Percentiles rank a stretch among this genome's conserved stretches.
Conservation (phyloP, 495 filamentous ascomycete genomes). For the Thermochaetoides thermophila region DNA sequence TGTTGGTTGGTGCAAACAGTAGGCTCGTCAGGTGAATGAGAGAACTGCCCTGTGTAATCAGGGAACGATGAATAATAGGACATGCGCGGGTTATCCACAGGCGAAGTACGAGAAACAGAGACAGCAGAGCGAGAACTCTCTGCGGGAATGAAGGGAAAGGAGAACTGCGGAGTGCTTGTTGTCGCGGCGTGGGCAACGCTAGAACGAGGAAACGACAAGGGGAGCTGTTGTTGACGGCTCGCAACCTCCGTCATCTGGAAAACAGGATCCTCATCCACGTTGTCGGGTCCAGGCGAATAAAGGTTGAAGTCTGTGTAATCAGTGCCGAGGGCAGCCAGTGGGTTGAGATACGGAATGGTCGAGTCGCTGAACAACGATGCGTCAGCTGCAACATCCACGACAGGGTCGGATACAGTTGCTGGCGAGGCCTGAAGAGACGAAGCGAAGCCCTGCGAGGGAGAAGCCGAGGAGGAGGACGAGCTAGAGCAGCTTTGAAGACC, state of each 20-base stretch:
- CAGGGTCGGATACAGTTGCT: slow-evolving; percentile 3
- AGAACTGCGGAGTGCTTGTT: background rate
- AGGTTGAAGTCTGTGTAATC: slow-evolving; percentile 38
- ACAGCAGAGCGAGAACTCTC: no score
- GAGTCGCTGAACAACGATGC: slow-evolving; percentile 9
- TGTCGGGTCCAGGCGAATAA: slow-evolving; percentile 30
- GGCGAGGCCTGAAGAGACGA: slow-evolving; percentile 17
- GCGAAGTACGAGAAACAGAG: no score
- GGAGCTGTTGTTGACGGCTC: slow-evolving; percentile 5
- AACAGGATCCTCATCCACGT: slow-evolving; percentile 28
- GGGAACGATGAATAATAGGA: no score
- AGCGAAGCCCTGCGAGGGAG: slow-evolving; percentile 22
- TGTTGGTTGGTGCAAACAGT: no score
- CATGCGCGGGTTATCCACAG: no score
- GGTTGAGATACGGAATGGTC: slow-evolving; percentile 29
- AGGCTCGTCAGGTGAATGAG: no score
- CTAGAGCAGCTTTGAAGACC: slow-evolving; percentile 20
- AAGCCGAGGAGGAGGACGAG: slow-evolving; percentile 21
- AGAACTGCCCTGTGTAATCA: no score
- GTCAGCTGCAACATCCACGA: slow-evolving; percentile 4
- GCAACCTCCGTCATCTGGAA: slow-evolving; percentile 8
- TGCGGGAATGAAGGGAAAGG: no score
- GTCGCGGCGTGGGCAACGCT: background rate
- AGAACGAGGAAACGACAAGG: background rate
- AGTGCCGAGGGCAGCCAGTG: slow-evolving; percentile 22